These are phyloP conservation scores for Borovskyia barvae DNA, from an alignment of 208 protist genomes.

Conservation along the genomic window DNA sequence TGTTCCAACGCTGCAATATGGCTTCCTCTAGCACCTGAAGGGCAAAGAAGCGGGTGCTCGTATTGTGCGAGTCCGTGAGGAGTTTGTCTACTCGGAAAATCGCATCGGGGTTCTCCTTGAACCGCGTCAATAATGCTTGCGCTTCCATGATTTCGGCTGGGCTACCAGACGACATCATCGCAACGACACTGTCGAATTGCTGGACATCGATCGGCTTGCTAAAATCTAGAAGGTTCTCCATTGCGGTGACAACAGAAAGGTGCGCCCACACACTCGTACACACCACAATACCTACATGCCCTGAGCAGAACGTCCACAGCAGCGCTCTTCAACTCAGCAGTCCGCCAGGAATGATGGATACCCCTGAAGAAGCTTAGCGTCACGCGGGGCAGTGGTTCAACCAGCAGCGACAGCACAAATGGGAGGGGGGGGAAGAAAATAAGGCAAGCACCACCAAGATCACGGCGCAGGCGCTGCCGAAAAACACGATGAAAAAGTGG, in stretches of 20 bases:
- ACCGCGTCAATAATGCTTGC: slow-evolving; percentile 84
- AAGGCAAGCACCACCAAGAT: too few relatives aligned
- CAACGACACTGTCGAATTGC: slow-evolving; percentile 67
- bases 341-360: too few relatives aligned
- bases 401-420: too few relatives aligned
- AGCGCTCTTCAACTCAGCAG: too few relatives aligned
- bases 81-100: slow-evolving; percentile 93
- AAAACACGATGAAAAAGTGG: too few relatives aligned
- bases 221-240: slow-evolving; percentile 75
- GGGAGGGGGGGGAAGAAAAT: too few relatives aligned
- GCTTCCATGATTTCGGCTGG: slow-evolving; percentile 69
- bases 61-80: slow-evolving; percentile 70
- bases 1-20: slow-evolving; percentile 95
- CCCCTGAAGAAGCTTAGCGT: too few relatives aligned
- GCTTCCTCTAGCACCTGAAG: slow-evolving; percentile 93
- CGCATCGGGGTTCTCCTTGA: slow-evolving; percentile 90
- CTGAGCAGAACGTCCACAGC: too few relatives aligned
- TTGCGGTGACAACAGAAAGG: slow-evolving; percentile 8
- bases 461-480: too few relatives aligned
- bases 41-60: slow-evolving; percentile 87
- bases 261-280: too few relatives aligned
- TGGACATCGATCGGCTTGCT: slow-evolving; percentile 67
- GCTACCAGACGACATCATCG: slow-evolving; percentile 46
- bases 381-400: too few relatives aligned
- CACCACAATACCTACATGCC: too few relatives aligned